Evolutionary conservation across 192 early-diverging fungal genomes (phyloP).

Genomic region (Mortierella claussenii): DNA sequence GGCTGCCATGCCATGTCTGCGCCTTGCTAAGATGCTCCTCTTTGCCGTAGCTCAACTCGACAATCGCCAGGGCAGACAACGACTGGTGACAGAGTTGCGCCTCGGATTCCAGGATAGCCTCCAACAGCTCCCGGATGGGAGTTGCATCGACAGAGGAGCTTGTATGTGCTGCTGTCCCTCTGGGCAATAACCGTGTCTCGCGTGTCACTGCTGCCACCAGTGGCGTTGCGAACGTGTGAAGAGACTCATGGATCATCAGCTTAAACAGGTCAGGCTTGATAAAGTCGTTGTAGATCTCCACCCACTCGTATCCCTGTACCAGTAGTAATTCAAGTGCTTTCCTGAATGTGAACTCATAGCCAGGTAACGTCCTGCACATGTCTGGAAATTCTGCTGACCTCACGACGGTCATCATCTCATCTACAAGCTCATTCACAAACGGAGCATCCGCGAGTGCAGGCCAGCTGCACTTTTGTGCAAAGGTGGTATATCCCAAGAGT

Average conservation of each 20-base stretch:
- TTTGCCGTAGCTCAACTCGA: slow-evolving; percentile 13
- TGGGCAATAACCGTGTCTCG: slow-evolving; percentile 14
- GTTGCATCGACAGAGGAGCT: background rate
- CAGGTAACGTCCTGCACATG: background rate
- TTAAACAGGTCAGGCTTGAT: slow-evolving; percentile 18
- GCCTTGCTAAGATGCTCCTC: background rate
- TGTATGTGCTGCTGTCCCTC: no score
- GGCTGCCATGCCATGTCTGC: background rate
- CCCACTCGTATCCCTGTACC: slow-evolving; percentile 30
- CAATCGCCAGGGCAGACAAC: slow-evolving; percentile 22
- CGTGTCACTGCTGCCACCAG: slow-evolving; percentile 23
- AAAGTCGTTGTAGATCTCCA: slow-evolving; percentile 31
- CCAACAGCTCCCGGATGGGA: slow-evolving; percentile 15
- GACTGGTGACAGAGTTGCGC: slow-evolving; percentile 18
- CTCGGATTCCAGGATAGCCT: slow-evolving; percentile 17
- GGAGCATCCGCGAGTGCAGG: slow-evolving; percentile 22
- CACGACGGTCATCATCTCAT: slow-evolving; percentile 17
- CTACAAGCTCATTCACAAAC: slow-evolving; percentile 26
- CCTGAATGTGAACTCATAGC: slow-evolving; percentile 11
- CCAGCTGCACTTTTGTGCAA: slow-evolving; percentile 24
- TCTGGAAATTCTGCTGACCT: slow-evolving; percentile 8
- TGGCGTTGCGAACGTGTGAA: slow-evolving; percentile 14
- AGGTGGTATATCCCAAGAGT: slow-evolving; percentile 21
- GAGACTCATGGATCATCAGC: slow-evolving; percentile 20
- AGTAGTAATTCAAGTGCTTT: slow-evolving; percentile 39